Percentiles rank a stretch among this genome's conserved stretches.
phyloP scores from a whole-genome alignment of 345 rosid genomes.

The Iberis pinnata region DNA sequence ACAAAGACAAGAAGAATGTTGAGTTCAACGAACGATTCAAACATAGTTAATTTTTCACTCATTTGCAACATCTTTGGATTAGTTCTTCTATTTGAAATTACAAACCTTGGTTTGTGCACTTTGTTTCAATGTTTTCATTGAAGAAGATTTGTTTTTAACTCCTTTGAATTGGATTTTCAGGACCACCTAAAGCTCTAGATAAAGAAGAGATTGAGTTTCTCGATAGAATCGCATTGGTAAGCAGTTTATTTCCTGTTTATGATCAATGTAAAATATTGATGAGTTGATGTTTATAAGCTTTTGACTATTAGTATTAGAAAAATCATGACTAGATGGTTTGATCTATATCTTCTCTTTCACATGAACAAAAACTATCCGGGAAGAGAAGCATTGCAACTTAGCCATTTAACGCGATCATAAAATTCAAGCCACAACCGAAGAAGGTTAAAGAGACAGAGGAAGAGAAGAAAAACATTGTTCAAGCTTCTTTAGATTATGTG shows the following conservation, averaged over 20 bases:
- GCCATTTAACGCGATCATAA: conserved; percentile 51
- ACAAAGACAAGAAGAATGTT: conserved; percentile 88
- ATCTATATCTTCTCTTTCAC: conserved; percentile 33
- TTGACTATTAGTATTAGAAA: no score
- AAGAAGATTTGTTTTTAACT: neutral
- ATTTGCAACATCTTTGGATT: no score
- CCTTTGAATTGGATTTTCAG: conserved; percentile 31
- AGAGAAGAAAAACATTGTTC: conserved; percentile 24
- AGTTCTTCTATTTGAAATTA: no score
- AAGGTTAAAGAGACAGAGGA: conserved; percentile 47
- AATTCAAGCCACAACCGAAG: conserved; percentile 75
- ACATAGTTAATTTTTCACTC: conserved; percentile 57
- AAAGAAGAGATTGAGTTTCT: conserved; percentile 98
- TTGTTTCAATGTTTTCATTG: neutral
- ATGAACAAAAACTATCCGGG: conserved; percentile 46
- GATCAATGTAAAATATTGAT: neutral
- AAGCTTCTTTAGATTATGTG: conserved; percentile 32
- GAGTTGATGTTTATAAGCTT: conserved; percentile 3
- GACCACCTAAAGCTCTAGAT: conserved; percentile 96
- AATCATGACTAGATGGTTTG: neutral
- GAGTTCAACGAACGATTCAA: conserved; percentile 95
- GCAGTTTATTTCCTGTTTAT: conserved; percentile 4
- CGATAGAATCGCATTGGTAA: conserved; percentile 70
- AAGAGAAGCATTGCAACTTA: conserved; percentile 55
- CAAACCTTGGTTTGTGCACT: neutral